A percentile compares a stretch with the other conserved stretches of the same genome.
Conservation (phyloP, 352 stramenopile species). For the Elongisporangium senticosum region DNA sequence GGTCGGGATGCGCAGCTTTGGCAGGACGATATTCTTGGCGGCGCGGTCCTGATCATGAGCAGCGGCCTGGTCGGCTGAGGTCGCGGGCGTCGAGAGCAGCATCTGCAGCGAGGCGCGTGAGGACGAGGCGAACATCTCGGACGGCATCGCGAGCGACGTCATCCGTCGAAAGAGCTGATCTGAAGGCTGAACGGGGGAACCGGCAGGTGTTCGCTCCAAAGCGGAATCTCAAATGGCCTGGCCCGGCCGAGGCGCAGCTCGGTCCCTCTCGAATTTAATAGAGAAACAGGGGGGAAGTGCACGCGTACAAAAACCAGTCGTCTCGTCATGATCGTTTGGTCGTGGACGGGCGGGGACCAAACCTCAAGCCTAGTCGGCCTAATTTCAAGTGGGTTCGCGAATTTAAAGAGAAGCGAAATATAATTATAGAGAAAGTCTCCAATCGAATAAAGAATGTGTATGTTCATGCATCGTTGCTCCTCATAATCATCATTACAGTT, state of each 20-base stretch:
- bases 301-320: not conserved
- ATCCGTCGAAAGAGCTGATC: not conserved
- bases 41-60: not conserved
- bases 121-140: conserved; percentile 1
- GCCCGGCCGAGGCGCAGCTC: not conserved
- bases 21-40: conserved; percentile 3
- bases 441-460: not conserved
- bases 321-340: not conserved
- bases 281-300: not conserved
- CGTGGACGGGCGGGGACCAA: not conserved
- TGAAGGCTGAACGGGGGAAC: not conserved
- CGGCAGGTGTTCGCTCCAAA: not conserved
- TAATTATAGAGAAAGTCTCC: not conserved
- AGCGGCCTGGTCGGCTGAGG: not conserved
- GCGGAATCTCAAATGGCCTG: not conserved
- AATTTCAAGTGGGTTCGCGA: not conserved
- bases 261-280: not conserved
- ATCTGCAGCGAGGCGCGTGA: not conserved
- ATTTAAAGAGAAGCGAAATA: not conserved
- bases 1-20: conserved; percentile 11
- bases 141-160: conserved; percentile 2
- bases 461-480: too few relatives aligned
- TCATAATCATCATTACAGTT: too few relatives aligned
- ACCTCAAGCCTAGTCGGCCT: not conserved
- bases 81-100: not conserved